Conservation (phyloP, 2,329 filamentous ascomycete genomes). For the Fusarium piperis region DNA sequence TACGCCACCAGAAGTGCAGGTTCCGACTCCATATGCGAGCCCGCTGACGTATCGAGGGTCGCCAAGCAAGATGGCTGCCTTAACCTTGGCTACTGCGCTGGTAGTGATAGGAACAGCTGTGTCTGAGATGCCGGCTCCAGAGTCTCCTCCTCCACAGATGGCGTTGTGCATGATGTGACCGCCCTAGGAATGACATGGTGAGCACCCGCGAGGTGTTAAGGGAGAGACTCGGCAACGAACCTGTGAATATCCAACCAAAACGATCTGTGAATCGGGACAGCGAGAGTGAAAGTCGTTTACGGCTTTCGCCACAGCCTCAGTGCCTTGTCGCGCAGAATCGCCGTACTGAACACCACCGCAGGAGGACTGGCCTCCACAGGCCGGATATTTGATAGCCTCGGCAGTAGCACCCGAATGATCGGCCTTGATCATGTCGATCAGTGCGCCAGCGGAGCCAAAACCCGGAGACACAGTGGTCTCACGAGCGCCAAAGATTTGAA, state of each 20-base stretch:
- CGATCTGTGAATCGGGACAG: slow-evolving; percentile 67
- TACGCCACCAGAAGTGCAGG: slow-evolving; percentile 66
- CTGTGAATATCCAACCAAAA: slow-evolving; percentile 71
- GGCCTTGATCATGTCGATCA: slow-evolving; percentile 60
- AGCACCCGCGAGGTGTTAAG: rapidly evolving
- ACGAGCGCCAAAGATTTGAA: slow-evolving; percentile 59
- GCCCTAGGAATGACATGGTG: slow-evolving; percentile 51
- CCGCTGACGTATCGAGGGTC: slow-evolving; percentile 67
- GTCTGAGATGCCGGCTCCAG: slow-evolving; percentile 55
- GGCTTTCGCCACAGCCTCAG: slow-evolving; percentile 65
- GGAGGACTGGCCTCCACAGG: slow-evolving; percentile 67
- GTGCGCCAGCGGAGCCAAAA: slow-evolving; percentile 60
- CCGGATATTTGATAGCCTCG: slow-evolving; percentile 67
- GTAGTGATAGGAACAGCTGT: slow-evolving; percentile 55
- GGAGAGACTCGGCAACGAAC: slow-evolving; percentile 42
- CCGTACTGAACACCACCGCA: slow-evolving; percentile 70
- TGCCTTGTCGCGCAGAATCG: slow-evolving; percentile 66
- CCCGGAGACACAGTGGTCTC: slow-evolving; percentile 61
- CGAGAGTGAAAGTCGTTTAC: slow-evolving; percentile 66
- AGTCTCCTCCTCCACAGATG: slow-evolving; percentile 67
- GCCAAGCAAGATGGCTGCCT: slow-evolving; percentile 73
- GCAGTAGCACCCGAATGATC: slow-evolving; percentile 62
- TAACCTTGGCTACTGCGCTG: slow-evolving; percentile 63
- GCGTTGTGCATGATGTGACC: slow-evolving; percentile 73
- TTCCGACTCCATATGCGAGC: slow-evolving; percentile 68